Conservation (phyloP, 192 early-diverging fungal species). For the Gonapodya prolifera region DNA sequence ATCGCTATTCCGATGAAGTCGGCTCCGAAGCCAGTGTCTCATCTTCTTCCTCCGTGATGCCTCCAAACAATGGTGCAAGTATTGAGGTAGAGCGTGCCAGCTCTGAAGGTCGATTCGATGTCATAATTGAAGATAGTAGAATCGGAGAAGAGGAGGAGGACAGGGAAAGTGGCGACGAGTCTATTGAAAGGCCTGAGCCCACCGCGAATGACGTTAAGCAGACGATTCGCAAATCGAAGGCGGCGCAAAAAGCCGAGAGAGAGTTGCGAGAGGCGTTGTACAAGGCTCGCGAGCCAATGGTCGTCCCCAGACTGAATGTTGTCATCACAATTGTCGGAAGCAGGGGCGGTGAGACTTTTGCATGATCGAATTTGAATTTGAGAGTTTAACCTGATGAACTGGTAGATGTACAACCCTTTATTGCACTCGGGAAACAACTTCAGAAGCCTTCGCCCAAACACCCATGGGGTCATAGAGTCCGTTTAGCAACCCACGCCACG, state of each 20-base stretch:
- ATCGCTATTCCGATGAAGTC: background rate
- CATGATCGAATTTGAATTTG: too few relatives aligned
- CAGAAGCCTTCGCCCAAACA: background rate
- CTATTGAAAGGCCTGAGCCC: too few relatives aligned
- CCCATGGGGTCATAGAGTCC: constrained; percentile 18
- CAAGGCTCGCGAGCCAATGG: background rate
- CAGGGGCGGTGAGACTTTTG: background rate
- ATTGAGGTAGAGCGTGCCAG: background rate
- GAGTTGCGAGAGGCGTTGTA: background rate
- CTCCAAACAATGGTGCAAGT: background rate
- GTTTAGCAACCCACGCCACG: constrained; percentile 21
- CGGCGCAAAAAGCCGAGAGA: too few relatives aligned
- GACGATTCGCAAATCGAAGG: too few relatives aligned
- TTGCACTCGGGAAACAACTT: constrained; percentile 25
- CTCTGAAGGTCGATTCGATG: background rate
- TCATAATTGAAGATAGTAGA: background rate
- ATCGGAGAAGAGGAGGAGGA: background rate
- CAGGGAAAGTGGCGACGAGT: background rate
- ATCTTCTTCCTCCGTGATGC: background rate
- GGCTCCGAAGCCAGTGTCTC: background rate
- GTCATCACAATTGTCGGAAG: background rate
- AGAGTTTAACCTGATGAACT: too few relatives aligned
- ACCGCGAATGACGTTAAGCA: too few relatives aligned
- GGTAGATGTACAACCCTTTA: constrained; percentile 27
- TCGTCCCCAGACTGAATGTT: background rate